Percentiles rank a stretch among this genome's conserved stretches.
These are phyloP conservation scores for Mycena vulgaris DNA, from an alignment of 768 basidiomycete species.

Conservation along the genomic window DNA sequence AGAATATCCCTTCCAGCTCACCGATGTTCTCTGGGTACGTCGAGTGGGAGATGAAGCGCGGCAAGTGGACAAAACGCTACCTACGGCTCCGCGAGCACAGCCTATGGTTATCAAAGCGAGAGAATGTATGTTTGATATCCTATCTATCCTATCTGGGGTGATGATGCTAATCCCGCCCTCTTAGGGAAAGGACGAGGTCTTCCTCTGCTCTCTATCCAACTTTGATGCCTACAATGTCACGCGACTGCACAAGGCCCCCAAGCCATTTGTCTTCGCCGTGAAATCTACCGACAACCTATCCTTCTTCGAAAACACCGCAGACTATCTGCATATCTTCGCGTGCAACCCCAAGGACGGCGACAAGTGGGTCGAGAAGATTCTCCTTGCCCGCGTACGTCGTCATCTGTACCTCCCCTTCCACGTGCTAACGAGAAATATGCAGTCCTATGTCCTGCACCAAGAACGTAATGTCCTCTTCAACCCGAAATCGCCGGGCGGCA, in stretches of 20 bases:
- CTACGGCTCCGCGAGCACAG: slow-evolving; percentile 89
- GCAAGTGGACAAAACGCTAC: slow-evolving; percentile 97
- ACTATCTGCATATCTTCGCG: slow-evolving; percentile 91
- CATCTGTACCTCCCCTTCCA: neutral
- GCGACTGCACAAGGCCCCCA: slow-evolving; percentile 85
- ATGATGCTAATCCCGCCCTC: slow-evolving; percentile 20
- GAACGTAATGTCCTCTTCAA: slow-evolving; percentile 80
- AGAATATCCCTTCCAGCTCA: slow-evolving; percentile 62
- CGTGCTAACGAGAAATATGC: slow-evolving; percentile 31
- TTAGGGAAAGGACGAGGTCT: slow-evolving; percentile 88
- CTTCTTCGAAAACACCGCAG: slow-evolving; percentile 88
- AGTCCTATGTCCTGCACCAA: slow-evolving; percentile 90
- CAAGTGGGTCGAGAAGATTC: slow-evolving; percentile 84
- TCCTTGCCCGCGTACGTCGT: slow-evolving; percentile 83
- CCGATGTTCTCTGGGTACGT: slow-evolving; percentile 74
- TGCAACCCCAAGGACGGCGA: slow-evolving; percentile 82
- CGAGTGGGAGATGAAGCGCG: slow-evolving; percentile 91
- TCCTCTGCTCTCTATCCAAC: slow-evolving; percentile 88
- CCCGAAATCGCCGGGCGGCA: slow-evolving; percentile 51
- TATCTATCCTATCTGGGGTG: slow-evolving; percentile 11
- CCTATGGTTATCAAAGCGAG: slow-evolving; percentile 91
- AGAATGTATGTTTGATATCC: slow-evolving; percentile 74
- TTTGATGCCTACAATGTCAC: slow-evolving; percentile 92
- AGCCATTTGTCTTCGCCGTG: slow-evolving; percentile 86
- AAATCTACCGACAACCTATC: slow-evolving; percentile 91